Conservation (phyloP, 768 basidiomycete genomes). For the Macrolepiota dolichaula region DNA sequence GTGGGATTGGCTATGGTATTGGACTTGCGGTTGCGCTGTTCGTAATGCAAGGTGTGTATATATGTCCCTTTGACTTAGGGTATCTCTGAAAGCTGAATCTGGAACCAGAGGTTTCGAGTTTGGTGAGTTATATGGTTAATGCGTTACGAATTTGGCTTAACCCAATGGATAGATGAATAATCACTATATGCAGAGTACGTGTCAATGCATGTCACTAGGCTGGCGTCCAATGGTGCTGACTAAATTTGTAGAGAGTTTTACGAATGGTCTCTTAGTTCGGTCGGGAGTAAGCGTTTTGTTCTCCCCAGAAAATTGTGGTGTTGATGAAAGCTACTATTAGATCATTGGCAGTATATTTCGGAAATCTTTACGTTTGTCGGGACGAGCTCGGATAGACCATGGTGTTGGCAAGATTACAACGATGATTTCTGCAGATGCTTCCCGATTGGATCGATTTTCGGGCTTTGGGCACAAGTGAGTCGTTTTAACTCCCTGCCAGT, state of each 20-base stretch:
- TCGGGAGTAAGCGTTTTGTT: constrained; percentile 33
- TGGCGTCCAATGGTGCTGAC: not conserved
- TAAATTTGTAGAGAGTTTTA: constrained; percentile 35
- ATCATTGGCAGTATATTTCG: constrained; percentile 51
- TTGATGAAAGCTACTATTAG: constrained; percentile 16
- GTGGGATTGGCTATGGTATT: constrained; percentile 57
- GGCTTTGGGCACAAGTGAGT: constrained; percentile 39
- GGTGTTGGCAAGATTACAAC: constrained; percentile 67
- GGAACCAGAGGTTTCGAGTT: constrained; percentile 35
- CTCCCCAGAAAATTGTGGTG: not conserved
- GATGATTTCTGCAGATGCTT: constrained; percentile 63
- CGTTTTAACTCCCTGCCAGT: not conserved
- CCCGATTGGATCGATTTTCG: constrained; percentile 49
- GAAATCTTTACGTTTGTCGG: constrained; percentile 67
- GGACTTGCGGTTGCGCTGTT: constrained; percentile 58
- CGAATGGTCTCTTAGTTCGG: constrained; percentile 44
- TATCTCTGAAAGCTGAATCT: not conserved
- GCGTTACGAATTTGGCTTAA: not conserved
- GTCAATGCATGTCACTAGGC: not conserved
- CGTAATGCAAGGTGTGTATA: constrained; percentile 51
- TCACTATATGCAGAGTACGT: constrained; percentile 40
- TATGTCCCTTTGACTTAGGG: not conserved
- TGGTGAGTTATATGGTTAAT: constrained; percentile 25
- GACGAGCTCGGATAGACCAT: constrained; percentile 52
- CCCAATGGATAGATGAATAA: constrained; percentile 31